Evolutionary conservation across 257 asterid genomes (phyloP).

Genomic region (Nicotiana benthamiana): DNA sequence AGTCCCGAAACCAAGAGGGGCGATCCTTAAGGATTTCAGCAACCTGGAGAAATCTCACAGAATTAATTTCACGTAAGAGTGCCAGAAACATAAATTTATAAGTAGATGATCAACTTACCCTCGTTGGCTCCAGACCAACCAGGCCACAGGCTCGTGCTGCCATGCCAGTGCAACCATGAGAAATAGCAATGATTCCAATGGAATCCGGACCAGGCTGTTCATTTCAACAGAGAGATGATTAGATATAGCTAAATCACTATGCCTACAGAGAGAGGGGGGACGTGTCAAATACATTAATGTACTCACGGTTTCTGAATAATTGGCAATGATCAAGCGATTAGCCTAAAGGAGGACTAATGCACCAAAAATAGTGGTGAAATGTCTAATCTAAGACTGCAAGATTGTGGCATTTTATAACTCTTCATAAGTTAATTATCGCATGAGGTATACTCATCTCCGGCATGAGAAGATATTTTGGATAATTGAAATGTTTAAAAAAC

Average conservation of each 20-base stretch:
- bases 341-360: neutral
- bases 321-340: neutral
- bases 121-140: slow-evolving; percentile 85
- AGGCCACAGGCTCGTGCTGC: slow-evolving; percentile 97
- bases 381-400: neutral
- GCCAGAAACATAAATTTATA: neutral
- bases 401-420: neutral
- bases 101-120: slow-evolving; percentile 38
- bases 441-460: too few relatives aligned
- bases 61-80: neutral
- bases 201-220: slow-evolving; percentile 99
- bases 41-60: slow-evolving; percentile 38
- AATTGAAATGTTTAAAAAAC: neutral
- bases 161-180: slow-evolving; percentile 99
- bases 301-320: neutral
- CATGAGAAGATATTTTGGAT: too few relatives aligned
- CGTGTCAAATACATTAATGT: neutral
- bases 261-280: neutral
- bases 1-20: slow-evolving; percentile 93
- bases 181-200: slow-evolving; percentile 99
- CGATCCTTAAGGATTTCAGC: slow-evolving; percentile 94
- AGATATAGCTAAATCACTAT: neutral
- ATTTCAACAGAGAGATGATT: slow-evolving; percentile 4
- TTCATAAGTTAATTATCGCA: neutral
- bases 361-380: neutral